phyloP scores from a whole-genome alignment of 805 yeast genomes.

The Barnettozyma populi region DNA sequence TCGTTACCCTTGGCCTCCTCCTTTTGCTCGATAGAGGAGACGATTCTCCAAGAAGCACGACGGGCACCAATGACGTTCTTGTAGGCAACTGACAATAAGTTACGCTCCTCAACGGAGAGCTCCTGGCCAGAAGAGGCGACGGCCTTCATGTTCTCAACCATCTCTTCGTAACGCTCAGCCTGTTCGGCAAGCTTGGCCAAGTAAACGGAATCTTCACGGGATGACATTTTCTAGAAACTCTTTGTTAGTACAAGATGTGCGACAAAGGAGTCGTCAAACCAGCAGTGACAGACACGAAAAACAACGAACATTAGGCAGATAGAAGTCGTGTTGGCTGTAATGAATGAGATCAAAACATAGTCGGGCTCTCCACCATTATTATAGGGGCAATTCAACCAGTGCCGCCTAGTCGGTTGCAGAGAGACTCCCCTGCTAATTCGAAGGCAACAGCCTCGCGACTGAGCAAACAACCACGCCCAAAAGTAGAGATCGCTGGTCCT shows the following conservation, averaged over 20 bases:
- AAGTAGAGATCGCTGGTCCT: background rate
- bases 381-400: background rate
- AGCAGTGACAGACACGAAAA: background rate
- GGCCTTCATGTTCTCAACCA: conserved; percentile 97
- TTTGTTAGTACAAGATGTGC: background rate
- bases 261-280: background rate
- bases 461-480: background rate
- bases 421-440: conserved; percentile 8
- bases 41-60: conserved; percentile 99
- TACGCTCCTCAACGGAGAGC: conserved; percentile 95
- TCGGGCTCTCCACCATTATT: background rate
- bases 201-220: conserved; percentile 97
- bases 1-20: conserved; percentile 96
- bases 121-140: conserved; percentile 96
- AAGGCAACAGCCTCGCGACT: conserved; percentile 1
- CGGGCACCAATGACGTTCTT: conserved; percentile 98
- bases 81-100: conserved; percentile 93
- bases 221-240: conserved; percentile 49
- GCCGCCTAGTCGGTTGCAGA: background rate
- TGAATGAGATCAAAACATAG: too few species aligned
- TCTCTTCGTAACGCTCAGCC: conserved; percentile 99
- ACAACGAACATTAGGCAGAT: background rate
- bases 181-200: conserved; percentile 98
- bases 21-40: conserved; percentile 95
- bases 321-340: background rate